These are phyloP conservation scores for Myriosclerotinia duriaeana DNA, from an alignment of 2,329 filamentous ascomycete species.

Conservation along the genomic window DNA sequence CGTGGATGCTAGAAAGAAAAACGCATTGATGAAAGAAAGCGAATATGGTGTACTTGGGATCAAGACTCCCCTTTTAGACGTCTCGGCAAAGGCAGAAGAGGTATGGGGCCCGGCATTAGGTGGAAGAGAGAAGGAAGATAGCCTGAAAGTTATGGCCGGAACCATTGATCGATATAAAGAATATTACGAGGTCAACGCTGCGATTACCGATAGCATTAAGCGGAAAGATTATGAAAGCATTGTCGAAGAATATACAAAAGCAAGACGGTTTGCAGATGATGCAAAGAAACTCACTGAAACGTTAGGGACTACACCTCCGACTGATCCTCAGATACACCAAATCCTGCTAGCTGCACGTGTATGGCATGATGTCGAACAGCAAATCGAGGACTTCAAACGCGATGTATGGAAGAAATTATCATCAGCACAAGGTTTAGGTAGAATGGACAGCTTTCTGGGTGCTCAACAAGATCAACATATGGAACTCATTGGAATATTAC, in stretches of 20 bases:
- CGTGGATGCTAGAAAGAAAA: slow-evolving; percentile 70
- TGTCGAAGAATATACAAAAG: slow-evolving; percentile 81
- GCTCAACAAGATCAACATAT: slow-evolving; percentile 76
- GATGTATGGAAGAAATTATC: slow-evolving; percentile 84
- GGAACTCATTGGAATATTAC: slow-evolving; percentile 81
- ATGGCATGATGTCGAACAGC: slow-evolving; percentile 91
- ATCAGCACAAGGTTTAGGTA: slow-evolving; percentile 57
- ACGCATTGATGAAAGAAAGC: slow-evolving; percentile 87
- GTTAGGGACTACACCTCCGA: slow-evolving; percentile 57
- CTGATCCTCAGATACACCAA: slow-evolving; percentile 78
- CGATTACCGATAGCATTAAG: slow-evolving; percentile 80
- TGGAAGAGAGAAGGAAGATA: slow-evolving; percentile 86
- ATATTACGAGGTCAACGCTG: slow-evolving; percentile 76
- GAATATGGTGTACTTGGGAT: slow-evolving; percentile 88
- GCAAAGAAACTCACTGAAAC: slow-evolving; percentile 66
- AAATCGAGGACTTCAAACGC: slow-evolving; percentile 82
- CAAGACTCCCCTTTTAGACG: slow-evolving; percentile 82
- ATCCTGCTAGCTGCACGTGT: slow-evolving; percentile 87
- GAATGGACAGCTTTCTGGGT: slow-evolving; percentile 27
- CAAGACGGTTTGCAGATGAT: slow-evolving; percentile 78
- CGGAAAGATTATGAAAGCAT: slow-evolving; percentile 86
- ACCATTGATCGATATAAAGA: slow-evolving; percentile 77
- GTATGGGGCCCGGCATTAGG: slow-evolving; percentile 95
- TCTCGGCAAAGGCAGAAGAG: slow-evolving; percentile 91
- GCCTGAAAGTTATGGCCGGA: slow-evolving; percentile 72